These are phyloP conservation scores for Eucalyptus globulus DNA, from an alignment of 345 rosid species.

Conservation along the genomic window DNA sequence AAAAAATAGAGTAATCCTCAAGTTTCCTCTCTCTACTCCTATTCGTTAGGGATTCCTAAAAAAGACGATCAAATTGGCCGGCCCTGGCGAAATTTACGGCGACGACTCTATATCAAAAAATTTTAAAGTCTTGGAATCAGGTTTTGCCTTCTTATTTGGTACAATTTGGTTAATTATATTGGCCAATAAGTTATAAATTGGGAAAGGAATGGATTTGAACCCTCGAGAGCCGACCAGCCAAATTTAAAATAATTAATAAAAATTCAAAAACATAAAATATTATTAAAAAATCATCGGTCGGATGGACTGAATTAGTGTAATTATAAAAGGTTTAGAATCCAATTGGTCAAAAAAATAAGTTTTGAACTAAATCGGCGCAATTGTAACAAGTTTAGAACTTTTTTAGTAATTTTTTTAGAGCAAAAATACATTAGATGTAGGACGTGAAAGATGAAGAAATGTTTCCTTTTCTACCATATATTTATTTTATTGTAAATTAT, in stretches of 20 bases:
- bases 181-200: too few relatives aligned
- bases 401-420: not conserved
- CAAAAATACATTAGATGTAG: not conserved
- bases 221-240: too few relatives aligned
- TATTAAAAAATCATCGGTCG: too few relatives aligned
- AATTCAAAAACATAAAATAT: too few relatives aligned
- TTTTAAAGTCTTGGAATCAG: not conserved
- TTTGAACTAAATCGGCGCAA: fast-evolving
- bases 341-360: too few relatives aligned
- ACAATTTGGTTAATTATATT: too few relatives aligned
- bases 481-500: not conserved
- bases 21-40: not conserved
- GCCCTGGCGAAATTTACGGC: not conserved
- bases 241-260: too few relatives aligned
- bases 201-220: too few relatives aligned
- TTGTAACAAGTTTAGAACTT: too few relatives aligned
- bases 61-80: not conserved
- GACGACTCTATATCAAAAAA: not conserved
- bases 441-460: not conserved
- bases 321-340: too few relatives aligned
- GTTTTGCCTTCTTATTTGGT: too few relatives aligned
- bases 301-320: too few relatives aligned
- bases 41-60: not conserved
- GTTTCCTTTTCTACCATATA: not conserved
- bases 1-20: not conserved